These are phyloP conservation scores for Vitis rotundifolia DNA, from an alignment of 164 flowering plant genomes.

Conservation along the genomic window DNA sequence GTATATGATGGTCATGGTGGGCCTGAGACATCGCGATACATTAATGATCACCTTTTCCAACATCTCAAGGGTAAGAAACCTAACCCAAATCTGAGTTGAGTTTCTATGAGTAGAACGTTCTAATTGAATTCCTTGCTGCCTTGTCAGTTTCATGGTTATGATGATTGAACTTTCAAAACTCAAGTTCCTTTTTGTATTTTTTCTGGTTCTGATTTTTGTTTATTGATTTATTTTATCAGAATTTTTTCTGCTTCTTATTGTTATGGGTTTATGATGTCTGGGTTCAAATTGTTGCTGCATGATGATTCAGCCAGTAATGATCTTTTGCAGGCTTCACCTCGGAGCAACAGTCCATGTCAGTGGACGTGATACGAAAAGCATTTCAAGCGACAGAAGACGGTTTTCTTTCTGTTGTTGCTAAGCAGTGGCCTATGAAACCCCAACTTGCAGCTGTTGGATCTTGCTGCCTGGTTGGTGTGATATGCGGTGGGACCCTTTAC, in stretches of 20 bases:
- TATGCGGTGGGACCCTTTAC: slow-evolving; percentile 48
- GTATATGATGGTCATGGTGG: slow-evolving; percentile 71
- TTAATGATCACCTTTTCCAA: slow-evolving; percentile 48
- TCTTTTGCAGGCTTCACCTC: slow-evolving; percentile 36
- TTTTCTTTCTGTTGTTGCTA: slow-evolving; percentile 46
- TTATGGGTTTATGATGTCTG: background rate
- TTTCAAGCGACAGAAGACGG: slow-evolving; percentile 63
- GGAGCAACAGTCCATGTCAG: slow-evolving; percentile 56
- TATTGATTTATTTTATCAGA: background rate
- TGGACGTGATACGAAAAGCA: slow-evolving; percentile 52
- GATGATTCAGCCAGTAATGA: background rate
- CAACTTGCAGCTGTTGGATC: slow-evolving; percentile 68
- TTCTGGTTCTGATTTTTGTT: background rate
- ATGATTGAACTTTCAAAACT: too few relatives aligned
- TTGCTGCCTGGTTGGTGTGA: slow-evolving; percentile 56
- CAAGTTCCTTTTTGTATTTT: background rate
- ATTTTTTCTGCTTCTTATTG: background rate
- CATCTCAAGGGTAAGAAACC: slow-evolving; percentile 44
- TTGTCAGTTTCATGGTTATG: too few relatives aligned
- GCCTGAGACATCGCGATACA: slow-evolving; percentile 55
- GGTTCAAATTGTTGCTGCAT: background rate
- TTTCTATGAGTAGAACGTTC: background rate
- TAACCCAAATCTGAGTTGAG: too few relatives aligned
- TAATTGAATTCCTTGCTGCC: background rate
- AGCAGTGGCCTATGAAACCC: slow-evolving; percentile 57